Conservation (phyloP, 192 early-diverging fungal species). For the Coemansia sp. region DNA sequence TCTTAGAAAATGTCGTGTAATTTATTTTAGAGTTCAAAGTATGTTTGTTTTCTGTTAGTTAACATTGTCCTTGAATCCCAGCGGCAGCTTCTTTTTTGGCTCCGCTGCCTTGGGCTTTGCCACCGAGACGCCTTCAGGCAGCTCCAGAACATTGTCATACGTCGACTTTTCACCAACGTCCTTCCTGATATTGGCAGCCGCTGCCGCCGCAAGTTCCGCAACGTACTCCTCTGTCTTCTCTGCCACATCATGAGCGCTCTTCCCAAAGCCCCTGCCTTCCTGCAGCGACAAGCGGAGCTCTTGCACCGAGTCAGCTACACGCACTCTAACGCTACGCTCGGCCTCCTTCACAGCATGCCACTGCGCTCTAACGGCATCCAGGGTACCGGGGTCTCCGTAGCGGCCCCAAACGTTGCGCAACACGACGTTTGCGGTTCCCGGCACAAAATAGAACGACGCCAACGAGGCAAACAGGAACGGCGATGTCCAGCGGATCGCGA, state of each 20-base stretch:
- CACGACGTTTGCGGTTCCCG: conserved; percentile 44
- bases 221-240: conserved; percentile 3
- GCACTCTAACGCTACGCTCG: neutral
- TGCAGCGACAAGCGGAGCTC: conserved; percentile 40
- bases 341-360: conserved; percentile 9
- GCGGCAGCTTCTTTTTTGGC: conserved; percentile 20
- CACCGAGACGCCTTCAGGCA: neutral
- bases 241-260: neutral
- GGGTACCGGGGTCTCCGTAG: conserved; percentile 39
- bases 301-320: conserved; percentile 19
- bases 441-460: conserved; percentile 37
- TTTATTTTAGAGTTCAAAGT: no score
- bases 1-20: no score
- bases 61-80: conserved; percentile 29
- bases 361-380: conserved; percentile 8
- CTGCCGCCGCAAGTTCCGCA: neutral
- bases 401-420: conserved; percentile 48
- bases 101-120: neutral
- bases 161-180: neutral
- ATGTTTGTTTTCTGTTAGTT: neutral
- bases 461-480: conserved; percentile 41
- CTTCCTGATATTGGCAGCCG: neutral
- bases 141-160: conserved; percentile 1
- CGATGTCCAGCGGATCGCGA: conserved; percentile 39
- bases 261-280: conserved; percentile 30